Evolutionary conservation across 2,329 filamentous ascomycete genomes (phyloP), one percentile per base, ranked within the genome.

Genomic region (Hypoxylon rubiginosum): DNA sequence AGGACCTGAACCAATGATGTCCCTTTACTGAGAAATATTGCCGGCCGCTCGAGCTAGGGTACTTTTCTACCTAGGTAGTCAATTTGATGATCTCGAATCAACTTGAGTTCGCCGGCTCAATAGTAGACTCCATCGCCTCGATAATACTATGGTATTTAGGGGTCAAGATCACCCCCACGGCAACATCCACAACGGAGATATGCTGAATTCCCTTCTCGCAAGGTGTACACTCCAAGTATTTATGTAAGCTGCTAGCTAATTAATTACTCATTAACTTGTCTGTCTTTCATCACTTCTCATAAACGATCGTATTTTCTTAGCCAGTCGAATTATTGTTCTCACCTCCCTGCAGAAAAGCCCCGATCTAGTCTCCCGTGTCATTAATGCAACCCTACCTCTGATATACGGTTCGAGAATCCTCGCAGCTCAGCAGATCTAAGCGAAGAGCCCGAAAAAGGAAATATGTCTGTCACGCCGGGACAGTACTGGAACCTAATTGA

Each of bases 401-500:
- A 6, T 43, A 6, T 9, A 19, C 49, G 10, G 10, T 28, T 4
- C 36, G n/a, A 17, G 26, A 26, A 24, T 36, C 5, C 15, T 24
- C n/a, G n/a, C 15, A n/a, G 36, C 36, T n/a, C 36, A 9, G 36
- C 36, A n/a, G 7, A 48, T 21, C 19, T 26, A 48, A 26, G 46
- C 46, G 15, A 30, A 49, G 15, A 24, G 15, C 46, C 56, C 6
- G 41, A 49, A 58, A 32, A 9, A 34, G 46, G 13, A 52, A 69
- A 46, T 26, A 71, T 72, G 71, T 59, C 70, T 43, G 45, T 68
- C 19, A 58, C 28, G n/a, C 67, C 70, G 8, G 67, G 71, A n/a
- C 30, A 51, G 19, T 71, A 62, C 64, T 73, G 70, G 70, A 62
- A 67, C 43, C 51, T 73, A n/a, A 60, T 72, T 43, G 66, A 73